phyloP scores from a whole-genome alignment of 352 stramenopile genomes.

The Phytopythium delawarense region DNA sequence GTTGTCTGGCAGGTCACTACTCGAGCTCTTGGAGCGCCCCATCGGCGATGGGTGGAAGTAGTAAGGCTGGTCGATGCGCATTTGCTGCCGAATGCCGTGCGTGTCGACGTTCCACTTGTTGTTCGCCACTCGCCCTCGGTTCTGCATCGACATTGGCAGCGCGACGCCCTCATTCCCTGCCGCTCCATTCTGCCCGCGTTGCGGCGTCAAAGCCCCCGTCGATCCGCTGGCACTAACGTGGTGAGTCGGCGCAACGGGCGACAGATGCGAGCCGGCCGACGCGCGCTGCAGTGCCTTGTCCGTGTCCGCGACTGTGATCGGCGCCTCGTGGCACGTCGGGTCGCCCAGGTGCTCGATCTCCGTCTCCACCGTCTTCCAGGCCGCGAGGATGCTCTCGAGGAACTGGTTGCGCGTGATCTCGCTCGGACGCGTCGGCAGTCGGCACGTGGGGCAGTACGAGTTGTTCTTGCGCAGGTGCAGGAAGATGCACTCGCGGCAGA shows the following conservation, averaged over 20 bases:
- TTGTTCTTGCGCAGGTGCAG: constrained; percentile 53
- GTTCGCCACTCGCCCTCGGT: constrained; percentile 40
- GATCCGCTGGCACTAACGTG: background rate
- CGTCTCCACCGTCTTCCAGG: constrained; percentile 72
- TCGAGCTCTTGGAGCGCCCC: constrained; percentile 24
- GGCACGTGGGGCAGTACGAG: constrained; percentile 62
- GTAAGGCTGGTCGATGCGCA: constrained; percentile 24
- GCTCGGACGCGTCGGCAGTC: constrained; percentile 65
- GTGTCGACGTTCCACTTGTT: constrained; percentile 78
- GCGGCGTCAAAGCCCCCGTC: background rate
- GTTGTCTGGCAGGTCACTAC: constrained; percentile 34
- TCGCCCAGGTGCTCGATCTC: constrained; percentile 45
- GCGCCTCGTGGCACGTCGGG: constrained; percentile 22
- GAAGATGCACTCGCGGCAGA: constrained; percentile 74
- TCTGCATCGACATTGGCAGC: constrained; percentile 13
- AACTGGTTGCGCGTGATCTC: constrained; percentile 86
- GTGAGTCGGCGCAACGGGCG: background rate
- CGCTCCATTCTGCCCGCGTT: background rate
- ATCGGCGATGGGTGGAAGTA: constrained; percentile 16
- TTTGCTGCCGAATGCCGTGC: constrained; percentile 48
- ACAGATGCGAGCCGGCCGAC: constrained; percentile 7
- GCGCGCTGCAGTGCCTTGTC: constrained; percentile 28
- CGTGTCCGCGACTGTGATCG: constrained; percentile 28
- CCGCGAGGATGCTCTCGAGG: constrained; percentile 73
- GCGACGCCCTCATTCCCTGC: background rate